These are phyloP conservation scores for Rubia yunnanensis DNA, from an alignment of 257 asterid species.

Conservation along the genomic window DNA sequence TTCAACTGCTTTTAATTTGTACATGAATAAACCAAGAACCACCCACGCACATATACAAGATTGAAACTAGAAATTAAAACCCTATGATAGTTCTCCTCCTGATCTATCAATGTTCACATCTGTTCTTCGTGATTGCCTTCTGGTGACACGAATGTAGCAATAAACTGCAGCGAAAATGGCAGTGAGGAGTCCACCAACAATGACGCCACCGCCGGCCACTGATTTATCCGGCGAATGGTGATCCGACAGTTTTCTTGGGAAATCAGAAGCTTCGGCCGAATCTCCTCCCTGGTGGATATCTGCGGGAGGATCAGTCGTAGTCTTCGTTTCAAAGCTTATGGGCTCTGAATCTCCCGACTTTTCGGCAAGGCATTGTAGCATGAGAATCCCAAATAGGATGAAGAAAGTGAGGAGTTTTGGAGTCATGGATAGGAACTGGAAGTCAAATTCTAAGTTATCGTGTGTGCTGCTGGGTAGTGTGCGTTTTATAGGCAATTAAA, in stretches of 20 bases:
- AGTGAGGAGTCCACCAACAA: conserved; percentile 71
- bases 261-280: conserved; percentile 41
- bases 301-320: conserved; percentile 42
- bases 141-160: conserved; percentile 65
- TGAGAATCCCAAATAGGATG: conserved; percentile 17
- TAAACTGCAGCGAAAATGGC: conserved; percentile 58
- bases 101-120: conserved; percentile 1
- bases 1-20: neutral
- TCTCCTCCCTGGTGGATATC: conserved; percentile 5
- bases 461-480: neutral
- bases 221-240: conserved; percentile 50
- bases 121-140: conserved; percentile 17
- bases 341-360: conserved; percentile 6
- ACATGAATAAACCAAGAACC: neutral
- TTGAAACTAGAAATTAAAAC: neutral
- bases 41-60: neutral
- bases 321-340: conserved; percentile 6
- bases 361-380: conserved; percentile 6
- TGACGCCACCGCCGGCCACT: conserved; percentile 62
- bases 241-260: conserved; percentile 21
- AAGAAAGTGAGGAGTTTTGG: conserved; percentile 3
- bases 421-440: conserved; percentile 7
- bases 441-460: neutral
- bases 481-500: too few relatives aligned
- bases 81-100: neutral